A percentile compares a stretch with the other conserved stretches of the same genome.
phyloP scores from a whole-genome alignment of 768 basidiomycete genomes.

The Dendrothele bispora region DNA sequence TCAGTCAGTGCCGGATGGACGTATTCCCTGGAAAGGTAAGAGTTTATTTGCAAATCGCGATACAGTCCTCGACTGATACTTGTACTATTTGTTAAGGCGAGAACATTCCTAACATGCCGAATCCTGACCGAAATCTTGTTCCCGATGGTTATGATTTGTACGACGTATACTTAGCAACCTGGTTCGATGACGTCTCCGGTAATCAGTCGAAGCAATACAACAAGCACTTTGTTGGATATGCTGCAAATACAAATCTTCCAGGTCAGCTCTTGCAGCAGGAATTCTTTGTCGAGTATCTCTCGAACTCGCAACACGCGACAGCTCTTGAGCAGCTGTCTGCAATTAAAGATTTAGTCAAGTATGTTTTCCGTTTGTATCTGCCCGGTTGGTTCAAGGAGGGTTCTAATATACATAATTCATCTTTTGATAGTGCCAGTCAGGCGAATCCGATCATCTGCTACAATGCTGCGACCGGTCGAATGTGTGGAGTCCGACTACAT shows the following conservation, averaged over 20 bases:
- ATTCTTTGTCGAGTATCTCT: constrained; percentile 35
- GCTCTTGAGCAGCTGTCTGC: constrained; percentile 36
- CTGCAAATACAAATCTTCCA: constrained; percentile 35
- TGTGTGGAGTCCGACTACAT: constrained; percentile 20
- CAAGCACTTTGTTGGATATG: constrained; percentile 41
- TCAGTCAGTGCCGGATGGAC: too few species aligned
- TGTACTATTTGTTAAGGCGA: too few species aligned
- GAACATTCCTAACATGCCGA: too few species aligned
- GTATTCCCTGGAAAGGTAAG: too few species aligned
- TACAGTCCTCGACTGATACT: too few species aligned
- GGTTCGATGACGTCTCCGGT: constrained; percentile 42
- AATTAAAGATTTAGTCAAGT: constrained; percentile 32
- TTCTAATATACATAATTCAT: too few species aligned
- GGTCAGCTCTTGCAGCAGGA: constrained; percentile 33
- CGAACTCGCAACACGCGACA: constrained; percentile 34
- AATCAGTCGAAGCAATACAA: constrained; percentile 44
- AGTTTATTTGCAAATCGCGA: too few species aligned
- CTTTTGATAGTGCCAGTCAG: constrained; percentile 33
- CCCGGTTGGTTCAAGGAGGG: not conserved
- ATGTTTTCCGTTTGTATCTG: constrained; percentile 9
- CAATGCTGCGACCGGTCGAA: constrained; percentile 22
- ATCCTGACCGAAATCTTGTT: constrained; percentile 29
- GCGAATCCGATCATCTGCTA: constrained; percentile 27
- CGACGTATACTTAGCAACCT: constrained; percentile 29
- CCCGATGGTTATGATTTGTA: constrained; percentile 28